These are phyloP conservation scores for Maudiozyma humilis DNA, from an alignment of 1,139 yeast genomes.

Conservation along the genomic window DNA sequence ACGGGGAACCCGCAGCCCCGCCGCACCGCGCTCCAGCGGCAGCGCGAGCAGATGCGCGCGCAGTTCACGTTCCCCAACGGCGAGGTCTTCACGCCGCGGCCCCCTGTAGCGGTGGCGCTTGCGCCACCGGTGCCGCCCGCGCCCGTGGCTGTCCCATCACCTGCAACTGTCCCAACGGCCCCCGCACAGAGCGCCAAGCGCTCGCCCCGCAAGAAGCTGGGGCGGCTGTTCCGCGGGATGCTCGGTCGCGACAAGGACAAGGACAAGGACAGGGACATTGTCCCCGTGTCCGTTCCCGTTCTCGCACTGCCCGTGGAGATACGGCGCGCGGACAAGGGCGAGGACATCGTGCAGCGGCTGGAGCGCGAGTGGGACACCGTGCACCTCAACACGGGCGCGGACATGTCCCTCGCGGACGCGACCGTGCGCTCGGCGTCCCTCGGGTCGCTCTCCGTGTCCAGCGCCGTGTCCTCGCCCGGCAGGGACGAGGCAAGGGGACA, in stretches of 20 bases:
- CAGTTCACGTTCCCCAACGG: conserved; percentile 30
- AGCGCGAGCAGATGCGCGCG: conserved; percentile 24
- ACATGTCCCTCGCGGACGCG: background rate
- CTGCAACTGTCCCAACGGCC: background rate
- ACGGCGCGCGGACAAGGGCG: no score
- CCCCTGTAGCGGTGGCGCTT: no score
- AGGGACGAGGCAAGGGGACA: no score
- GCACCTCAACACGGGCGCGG: conserved; percentile 13
- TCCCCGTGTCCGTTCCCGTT: no score
- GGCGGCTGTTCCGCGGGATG: background rate
- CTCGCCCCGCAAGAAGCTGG: background rate
- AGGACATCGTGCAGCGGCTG: conserved; percentile 9
- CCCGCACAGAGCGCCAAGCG: no score
- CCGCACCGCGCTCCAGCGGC: conserved; percentile 26
- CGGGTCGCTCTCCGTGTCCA: background rate
- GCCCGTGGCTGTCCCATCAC: background rate
- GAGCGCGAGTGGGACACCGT: conserved; percentile 22
- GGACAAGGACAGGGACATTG: background rate
- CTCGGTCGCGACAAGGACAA: no score
- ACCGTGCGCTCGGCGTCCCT: background rate
- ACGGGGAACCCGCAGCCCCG: conserved; percentile 5
- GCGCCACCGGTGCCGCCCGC: no score
- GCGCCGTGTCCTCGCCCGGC: no score
- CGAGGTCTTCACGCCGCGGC: conserved; percentile 28
- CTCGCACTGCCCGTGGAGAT: no score